Base-by-base conservation (phyloP, 805 yeast genomes). In the Wickerhamomyces rabaulensis region DNA sequence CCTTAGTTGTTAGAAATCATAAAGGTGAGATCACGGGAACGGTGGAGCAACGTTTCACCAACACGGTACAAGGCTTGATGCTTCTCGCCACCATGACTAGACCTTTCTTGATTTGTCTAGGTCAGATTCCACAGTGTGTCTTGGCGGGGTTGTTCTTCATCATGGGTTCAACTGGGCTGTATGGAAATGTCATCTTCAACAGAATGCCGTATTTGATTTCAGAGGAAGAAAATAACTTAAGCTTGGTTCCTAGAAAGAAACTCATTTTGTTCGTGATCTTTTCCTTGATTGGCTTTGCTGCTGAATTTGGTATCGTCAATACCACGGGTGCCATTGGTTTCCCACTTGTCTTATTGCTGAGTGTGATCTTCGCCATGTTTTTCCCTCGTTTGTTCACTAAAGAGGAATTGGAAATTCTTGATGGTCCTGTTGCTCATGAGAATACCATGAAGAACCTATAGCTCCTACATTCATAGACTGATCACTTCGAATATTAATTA, bases 281-380 rank as follows among this genome's bases (percentile, higher is more conserved):
- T 17, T 82, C 87, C 48, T 61, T 85, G 4, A 54, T 80, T 19
- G 94, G 94, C 0, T 84, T 84, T 44, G 84, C 76, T 2, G 85
- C 80, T 0, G 98, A 95, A 61, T 84, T 89, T 53, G 94, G 82
- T 0, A 89, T 92, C 27, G 86, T 95, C 0, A 78, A 83, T 60
- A 88, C 97, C 0, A 80, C 74, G 49, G 98, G 94, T 0, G 97
- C 98, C 0, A 88, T 92, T 27, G 98, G 96, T 2, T 92, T 94
- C 60, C 98, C 99, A 0, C 84, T 89, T 3, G 87, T 94, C 0
- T 67, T 92, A 42, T 65, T 92, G 58, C 48, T 73, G 2, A 75
- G 82, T 44, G 91, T 87, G 48, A 74, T 84, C 20, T 67, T 80
- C 1, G 79, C 89, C 12, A 79, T 85, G 17, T 74, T 75, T 7